Percentiles rank a stretch among this genome's conserved stretches.
Conservation (phyloP, 352 stramenopile genomes). For the Phytophthora cajani region DNA sequence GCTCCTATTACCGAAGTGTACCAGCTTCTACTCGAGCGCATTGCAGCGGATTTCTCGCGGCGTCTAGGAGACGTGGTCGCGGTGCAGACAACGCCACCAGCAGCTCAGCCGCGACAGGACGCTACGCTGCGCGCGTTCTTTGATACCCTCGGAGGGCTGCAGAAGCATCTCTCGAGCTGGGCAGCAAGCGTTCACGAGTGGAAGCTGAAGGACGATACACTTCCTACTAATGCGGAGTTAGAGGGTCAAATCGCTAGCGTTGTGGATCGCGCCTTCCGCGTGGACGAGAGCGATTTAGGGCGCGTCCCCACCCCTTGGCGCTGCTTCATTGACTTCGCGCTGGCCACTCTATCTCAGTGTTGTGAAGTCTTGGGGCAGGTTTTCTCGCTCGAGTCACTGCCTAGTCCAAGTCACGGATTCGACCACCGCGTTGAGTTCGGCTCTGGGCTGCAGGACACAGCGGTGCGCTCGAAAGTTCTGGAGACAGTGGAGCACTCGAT, state of each 20-base stretch:
- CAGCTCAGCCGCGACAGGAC: slow-evolving; percentile 1
- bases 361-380: slow-evolving; percentile 45
- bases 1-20: slow-evolving; percentile 33
- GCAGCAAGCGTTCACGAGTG: slow-evolving; percentile 41
- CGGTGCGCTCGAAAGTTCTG: slow-evolving; percentile 17
- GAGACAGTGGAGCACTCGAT: slow-evolving; percentile 49
- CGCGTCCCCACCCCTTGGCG: slow-evolving; percentile 47
- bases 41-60: slow-evolving; percentile 25
- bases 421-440: neutral
- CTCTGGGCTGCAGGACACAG: neutral
- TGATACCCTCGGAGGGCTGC: slow-evolving; percentile 39
- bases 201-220: slow-evolving; percentile 5
- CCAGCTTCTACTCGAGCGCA: slow-evolving; percentile 20
- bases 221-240: slow-evolving; percentile 3
- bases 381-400: slow-evolving; percentile 27
- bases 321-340: slow-evolving; percentile 57
- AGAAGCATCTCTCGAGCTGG: slow-evolving; percentile 80
- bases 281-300: slow-evolving; percentile 36
- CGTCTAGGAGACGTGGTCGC: slow-evolving; percentile 15
- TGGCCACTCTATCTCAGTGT: slow-evolving; percentile 33
- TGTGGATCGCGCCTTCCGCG: slow-evolving; percentile 45
- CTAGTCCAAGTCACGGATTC: slow-evolving; percentile 38
- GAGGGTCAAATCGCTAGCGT: slow-evolving; percentile 28
- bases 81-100: neutral
- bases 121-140: slow-evolving; percentile 22